A percentile compares a stretch with the other conserved stretches of the same genome.
These are phyloP conservation scores for Aethionema arabicum DNA, from an alignment of 345 rosid genomes.

Conservation along the genomic window DNA sequence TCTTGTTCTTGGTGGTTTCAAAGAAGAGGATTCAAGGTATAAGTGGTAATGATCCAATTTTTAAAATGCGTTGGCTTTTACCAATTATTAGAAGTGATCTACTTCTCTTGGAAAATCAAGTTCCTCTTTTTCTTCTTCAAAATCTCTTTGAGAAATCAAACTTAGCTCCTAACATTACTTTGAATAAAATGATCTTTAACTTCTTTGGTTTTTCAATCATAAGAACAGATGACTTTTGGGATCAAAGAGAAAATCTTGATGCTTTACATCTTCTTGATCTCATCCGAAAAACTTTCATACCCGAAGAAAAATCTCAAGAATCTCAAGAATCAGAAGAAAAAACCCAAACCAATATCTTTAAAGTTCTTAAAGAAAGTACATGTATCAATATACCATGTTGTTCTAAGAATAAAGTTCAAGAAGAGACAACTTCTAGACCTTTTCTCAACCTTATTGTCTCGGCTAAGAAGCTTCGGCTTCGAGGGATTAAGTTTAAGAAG, in stretches of 20 bases:
- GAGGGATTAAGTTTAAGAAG: slow-evolving; percentile 43
- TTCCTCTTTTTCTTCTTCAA: slow-evolving; percentile 53
- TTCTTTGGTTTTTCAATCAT: slow-evolving; percentile 45
- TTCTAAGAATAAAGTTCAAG: too few species aligned
- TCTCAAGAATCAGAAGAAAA: neutral
- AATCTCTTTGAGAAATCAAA: slow-evolving; percentile 36
- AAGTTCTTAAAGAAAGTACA: too few species aligned
- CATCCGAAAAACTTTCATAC: slow-evolving; percentile 45
- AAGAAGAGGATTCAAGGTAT: slow-evolving; percentile 21
- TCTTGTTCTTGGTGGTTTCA: slow-evolving; percentile 49
- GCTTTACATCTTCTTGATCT: slow-evolving; percentile 55
- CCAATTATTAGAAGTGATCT: slow-evolving; percentile 46
- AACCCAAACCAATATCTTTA: too few species aligned
- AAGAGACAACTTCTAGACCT: too few species aligned
- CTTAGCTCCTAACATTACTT: slow-evolving; percentile 15
- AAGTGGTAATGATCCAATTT: slow-evolving; percentile 47
- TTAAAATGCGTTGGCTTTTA: slow-evolving; percentile 51
- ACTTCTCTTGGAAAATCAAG: slow-evolving; percentile 59
- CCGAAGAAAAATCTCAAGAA: too few species aligned
- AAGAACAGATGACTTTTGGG: slow-evolving; percentile 30
- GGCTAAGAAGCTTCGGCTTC: slow-evolving; percentile 47
- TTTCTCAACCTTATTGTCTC: slow-evolving; percentile 39
- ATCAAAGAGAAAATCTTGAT: slow-evolving; percentile 13
- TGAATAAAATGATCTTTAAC: slow-evolving; percentile 40
- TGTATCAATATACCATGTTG: too few species aligned